Conservation (phyloP, 768 basidiomycete genomes). For the Collybia mongolica region DNA sequence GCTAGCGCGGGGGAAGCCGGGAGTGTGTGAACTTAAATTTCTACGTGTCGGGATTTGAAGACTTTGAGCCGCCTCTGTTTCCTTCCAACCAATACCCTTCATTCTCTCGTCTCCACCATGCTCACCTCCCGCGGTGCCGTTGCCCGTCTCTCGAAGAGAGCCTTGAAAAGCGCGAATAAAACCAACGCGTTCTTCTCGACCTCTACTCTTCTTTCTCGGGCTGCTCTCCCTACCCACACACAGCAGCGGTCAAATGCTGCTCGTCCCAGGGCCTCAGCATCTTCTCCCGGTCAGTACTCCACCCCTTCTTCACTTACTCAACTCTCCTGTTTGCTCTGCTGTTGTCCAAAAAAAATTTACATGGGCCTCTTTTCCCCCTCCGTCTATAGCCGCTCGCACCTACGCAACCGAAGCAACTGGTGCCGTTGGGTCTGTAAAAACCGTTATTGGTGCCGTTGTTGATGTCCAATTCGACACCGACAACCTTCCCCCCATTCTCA, state of each 20-base stretch:
- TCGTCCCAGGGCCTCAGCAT: slow-evolving; percentile 48
- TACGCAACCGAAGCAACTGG: slow-evolving; percentile 90
- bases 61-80: slow-evolving; percentile 11
- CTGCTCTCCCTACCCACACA: slow-evolving; percentile 41
- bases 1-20: slow-evolving; percentile 39
- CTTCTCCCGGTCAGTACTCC: slow-evolving; percentile 49
- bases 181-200: slow-evolving; percentile 82
- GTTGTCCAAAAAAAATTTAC: slow-evolving; percentile 6
- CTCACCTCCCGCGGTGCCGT: slow-evolving; percentile 85
- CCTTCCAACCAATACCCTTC: slow-evolving; percentile 24
- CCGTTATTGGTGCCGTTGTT: slow-evolving; percentile 99
- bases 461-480: slow-evolving; percentile 98
- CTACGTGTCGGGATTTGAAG: slow-evolving; percentile 42
- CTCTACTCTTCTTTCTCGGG: slow-evolving; percentile 57
- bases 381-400: slow-evolving; percentile 56
- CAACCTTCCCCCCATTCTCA: slow-evolving; percentile 94
- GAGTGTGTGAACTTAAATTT: slow-evolving; percentile 48
- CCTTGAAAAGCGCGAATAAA: slow-evolving; percentile 71
- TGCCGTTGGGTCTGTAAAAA: slow-evolving; percentile 83
- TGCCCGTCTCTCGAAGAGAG: slow-evolving; percentile 85
- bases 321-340: slow-evolving; percentile 11
- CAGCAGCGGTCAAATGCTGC: slow-evolving; percentile 44
- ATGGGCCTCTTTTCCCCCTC: slow-evolving; percentile 10
- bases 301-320: slow-evolving; percentile 1
- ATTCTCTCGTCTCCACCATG: slow-evolving; percentile 53